A percentile compares a stretch with the other conserved stretches of the same genome.
These are phyloP conservation scores for Echites panduratus DNA, from an alignment of 257 asterid genomes.

Conservation along the genomic window DNA sequence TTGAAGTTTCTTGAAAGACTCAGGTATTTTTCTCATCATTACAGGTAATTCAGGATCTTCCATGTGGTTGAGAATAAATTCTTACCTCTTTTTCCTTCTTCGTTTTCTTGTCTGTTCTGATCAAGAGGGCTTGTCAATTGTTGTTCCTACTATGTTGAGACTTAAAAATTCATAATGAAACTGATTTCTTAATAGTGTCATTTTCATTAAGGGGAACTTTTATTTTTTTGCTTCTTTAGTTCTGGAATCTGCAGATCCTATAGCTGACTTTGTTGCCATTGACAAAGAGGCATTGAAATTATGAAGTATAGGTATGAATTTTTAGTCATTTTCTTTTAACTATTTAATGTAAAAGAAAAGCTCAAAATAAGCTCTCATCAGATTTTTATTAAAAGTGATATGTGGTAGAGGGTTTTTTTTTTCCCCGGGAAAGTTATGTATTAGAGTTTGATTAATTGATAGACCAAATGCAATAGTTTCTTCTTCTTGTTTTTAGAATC, in stretches of 20 bases:
- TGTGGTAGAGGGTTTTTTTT: too few relatives aligned
- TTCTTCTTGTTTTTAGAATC: neutral
- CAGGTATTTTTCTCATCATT: constrained; percentile 51
- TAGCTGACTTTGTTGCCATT: constrained; percentile 76
- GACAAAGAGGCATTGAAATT: constrained; percentile 70
- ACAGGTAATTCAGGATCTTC: constrained; percentile 15
- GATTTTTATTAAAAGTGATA: too few relatives aligned
- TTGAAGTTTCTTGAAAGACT: constrained; percentile 59
- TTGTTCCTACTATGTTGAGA: constrained; percentile 68
- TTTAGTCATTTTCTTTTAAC: neutral
- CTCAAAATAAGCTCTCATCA: neutral
- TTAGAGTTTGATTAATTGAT: neutral
- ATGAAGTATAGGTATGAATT: constrained; percentile 65
- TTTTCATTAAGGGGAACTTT: constrained; percentile 65
- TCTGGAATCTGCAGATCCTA: constrained; percentile 68
- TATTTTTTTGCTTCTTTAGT: constrained; percentile 56
- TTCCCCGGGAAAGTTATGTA: neutral
- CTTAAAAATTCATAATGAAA: constrained; percentile 83
- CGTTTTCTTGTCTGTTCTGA: constrained; percentile 12
- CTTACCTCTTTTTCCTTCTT: constrained; percentile 9
- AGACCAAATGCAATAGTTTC: neutral
- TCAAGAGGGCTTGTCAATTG: constrained; percentile 74
- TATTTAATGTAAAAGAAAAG: neutral
- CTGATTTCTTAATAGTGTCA: constrained; percentile 84
- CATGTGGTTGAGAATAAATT: constrained; percentile 8